Conservation (phyloP, 352 stramenopile species). For the Pythium apleroticum region DNA sequence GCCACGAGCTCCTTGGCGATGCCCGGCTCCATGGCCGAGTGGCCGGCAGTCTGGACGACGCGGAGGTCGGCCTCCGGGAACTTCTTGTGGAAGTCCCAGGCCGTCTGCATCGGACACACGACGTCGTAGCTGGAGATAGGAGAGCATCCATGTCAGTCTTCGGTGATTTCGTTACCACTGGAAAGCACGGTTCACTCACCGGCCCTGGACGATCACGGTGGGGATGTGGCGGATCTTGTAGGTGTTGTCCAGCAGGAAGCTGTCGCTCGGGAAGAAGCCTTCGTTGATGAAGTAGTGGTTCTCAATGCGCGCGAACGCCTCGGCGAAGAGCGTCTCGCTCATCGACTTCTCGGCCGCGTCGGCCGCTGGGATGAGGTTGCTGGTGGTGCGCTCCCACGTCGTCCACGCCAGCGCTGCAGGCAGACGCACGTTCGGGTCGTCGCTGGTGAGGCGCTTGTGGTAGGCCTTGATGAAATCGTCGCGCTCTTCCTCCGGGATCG, state of each 20-base stretch:
- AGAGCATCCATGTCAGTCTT: background rate
- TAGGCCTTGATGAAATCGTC: constrained; percentile 86
- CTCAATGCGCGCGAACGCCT: constrained; percentile 92
- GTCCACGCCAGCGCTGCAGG: constrained; percentile 89
- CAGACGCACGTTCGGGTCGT: constrained; percentile 81
- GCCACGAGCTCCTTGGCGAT: constrained; percentile 44
- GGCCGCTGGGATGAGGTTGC: constrained; percentile 70
- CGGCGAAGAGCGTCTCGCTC: constrained; percentile 77
- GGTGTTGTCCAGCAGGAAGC: constrained; percentile 88
- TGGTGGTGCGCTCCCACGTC: constrained; percentile 89
- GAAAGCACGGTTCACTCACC: constrained; percentile 30
- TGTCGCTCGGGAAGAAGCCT: constrained; percentile 87
- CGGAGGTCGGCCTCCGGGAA: constrained; percentile 48
- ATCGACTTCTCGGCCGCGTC: constrained; percentile 79
- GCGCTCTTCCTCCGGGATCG: constrained; percentile 86
- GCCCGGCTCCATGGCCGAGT: constrained; percentile 45
- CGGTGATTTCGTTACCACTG: background rate
- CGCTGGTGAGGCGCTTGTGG: constrained; percentile 84
- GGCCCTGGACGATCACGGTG: constrained; percentile 90
- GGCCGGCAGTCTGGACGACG: constrained; percentile 51
- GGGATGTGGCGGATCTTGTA: constrained; percentile 92
- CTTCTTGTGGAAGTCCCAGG: constrained; percentile 66
- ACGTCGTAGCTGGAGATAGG: constrained; percentile 49
- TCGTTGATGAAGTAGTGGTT: constrained; percentile 93
- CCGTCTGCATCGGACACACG: constrained; percentile 61